These are phyloP conservation scores for Golubevia sp. DNA, from an alignment of 1,284 basidiomycete species.

Conservation along the genomic window DNA sequence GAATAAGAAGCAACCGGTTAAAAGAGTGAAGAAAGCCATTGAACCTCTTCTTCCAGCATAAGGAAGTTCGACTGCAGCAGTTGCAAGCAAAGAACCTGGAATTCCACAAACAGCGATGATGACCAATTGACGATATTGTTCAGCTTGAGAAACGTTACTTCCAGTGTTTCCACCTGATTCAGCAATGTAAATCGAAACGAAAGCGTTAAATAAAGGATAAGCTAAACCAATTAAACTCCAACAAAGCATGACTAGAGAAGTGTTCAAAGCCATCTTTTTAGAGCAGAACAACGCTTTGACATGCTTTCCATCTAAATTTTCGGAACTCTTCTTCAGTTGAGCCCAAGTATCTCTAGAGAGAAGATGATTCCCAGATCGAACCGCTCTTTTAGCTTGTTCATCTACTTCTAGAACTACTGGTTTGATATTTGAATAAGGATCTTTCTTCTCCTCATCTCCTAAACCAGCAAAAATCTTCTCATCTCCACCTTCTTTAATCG, in stretches of 20 bases:
- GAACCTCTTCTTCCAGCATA: conserved; percentile 71
- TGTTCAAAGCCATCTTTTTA: conserved; percentile 70
- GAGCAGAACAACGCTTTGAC: conserved; percentile 71
- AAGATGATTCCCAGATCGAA: conserved; percentile 42
- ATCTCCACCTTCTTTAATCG: neutral
- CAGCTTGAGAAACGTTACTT: conserved; percentile 60
- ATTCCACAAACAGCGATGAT: conserved; percentile 72
- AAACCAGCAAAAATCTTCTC: too few species aligned
- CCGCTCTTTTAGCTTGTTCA: neutral
- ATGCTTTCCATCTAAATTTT: conserved; percentile 63
- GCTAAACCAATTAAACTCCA: conserved; percentile 76
- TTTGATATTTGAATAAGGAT: too few species aligned
- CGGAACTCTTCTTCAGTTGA: conserved; percentile 14
- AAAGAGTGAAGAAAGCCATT: conserved; percentile 69
- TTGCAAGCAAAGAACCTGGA: conserved; percentile 69
- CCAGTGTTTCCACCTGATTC: conserved; percentile 64
- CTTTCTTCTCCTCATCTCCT: too few species aligned
- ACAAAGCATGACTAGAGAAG: conserved; percentile 68
- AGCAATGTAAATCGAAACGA: conserved; percentile 69
- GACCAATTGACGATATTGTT: conserved; percentile 68
- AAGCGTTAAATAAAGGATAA: conserved; percentile 74
- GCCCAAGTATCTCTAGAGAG: neutral
- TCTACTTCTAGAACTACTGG: too few species aligned
- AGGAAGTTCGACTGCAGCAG: conserved; percentile 69
- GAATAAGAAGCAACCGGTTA: conserved; percentile 73